These are phyloP conservation scores for Xylaria acuta DNA, from an alignment of 495 filamentous ascomycete species.

Conservation along the genomic window DNA sequence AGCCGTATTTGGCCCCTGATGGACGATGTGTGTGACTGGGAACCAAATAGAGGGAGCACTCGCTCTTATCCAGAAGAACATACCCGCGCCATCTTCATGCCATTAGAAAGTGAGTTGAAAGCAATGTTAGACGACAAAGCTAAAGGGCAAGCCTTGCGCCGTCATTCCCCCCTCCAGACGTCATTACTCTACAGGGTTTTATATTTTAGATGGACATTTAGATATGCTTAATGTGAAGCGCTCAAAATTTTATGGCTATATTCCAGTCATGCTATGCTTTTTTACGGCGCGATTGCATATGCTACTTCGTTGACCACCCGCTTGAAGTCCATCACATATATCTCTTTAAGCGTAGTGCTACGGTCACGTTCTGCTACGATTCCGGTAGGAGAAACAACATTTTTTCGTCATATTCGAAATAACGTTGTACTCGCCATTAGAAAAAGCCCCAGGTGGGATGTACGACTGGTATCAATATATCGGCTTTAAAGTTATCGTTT, in stretches of 20 bases:
- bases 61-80: not conserved
- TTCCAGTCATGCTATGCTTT: not conserved
- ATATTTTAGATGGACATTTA: not conserved
- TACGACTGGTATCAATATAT: not conserved
- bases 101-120: not conserved
- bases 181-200: not conserved
- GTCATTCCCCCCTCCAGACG: not conserved
- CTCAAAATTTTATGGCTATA: not conserved
- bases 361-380: not conserved
- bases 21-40: not conserved
- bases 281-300: not conserved
- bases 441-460: not conserved
- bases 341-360: not conserved
- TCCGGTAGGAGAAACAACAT: not conserved
- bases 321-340: not conserved
- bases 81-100: not conserved
- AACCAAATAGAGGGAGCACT: not conserved
- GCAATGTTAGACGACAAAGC: not conserved
- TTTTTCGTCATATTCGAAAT: not conserved
- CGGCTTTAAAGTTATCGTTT: not conserved
- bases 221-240: not conserved
- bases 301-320: not conserved
- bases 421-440: not conserved
- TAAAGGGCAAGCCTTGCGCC: not conserved
- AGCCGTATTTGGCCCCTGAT: not conserved